Evolutionary conservation across 306 rosid species (phyloP), one percentile per base, ranked within the genome.

Genomic region (Carpinus fangiana): DNA sequence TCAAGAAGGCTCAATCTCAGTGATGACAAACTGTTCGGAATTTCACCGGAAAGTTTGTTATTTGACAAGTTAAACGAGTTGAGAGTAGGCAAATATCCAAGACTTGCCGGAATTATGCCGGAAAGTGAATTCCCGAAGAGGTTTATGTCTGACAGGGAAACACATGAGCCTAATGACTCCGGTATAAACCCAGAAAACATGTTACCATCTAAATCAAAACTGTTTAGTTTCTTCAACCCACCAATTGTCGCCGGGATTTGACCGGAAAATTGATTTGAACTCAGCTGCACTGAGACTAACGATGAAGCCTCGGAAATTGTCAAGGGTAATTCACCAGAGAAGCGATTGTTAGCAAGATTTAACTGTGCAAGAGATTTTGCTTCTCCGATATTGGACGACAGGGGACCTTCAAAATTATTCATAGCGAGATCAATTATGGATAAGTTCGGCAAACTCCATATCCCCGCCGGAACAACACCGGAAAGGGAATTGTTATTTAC

Each of bases 51-150:
- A 72, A 94, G 89, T 28, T 71, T 79, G 84, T 94, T 94, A 23
- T 72, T 78, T n/a, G 98, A 94, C 61, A 94, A 84, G 84, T 92
- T 90, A 80, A 94, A 78, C 74, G 96, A 85, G 78, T 94, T 94
- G 17, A 94, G 87, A 53, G 88, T 88, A 21, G 76, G 89, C 34
- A 94, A 81, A 80, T 84, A 79, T 36, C 98, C 96, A 68, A 94
- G 81, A 71, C 88, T 85, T 14, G 59, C 26, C 0, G 98, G 96
- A 74, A 94, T 89, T 46, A 74, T 67, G 41, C 96, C 92, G 20
- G 89, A 86, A 68, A 94, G 79, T 9, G 79, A 82, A 70, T 92
- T 94, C 7, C 66, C 86, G 17, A 96, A 90, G 55, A 94, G 80
- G 86, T 87, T 83, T 61, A 94, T 77, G 57, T 82, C 88, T 64